These are phyloP conservation scores for Delphinella strobiligena DNA, from an alignment of 2,329 filamentous ascomycete species.

Conservation along the genomic window DNA sequence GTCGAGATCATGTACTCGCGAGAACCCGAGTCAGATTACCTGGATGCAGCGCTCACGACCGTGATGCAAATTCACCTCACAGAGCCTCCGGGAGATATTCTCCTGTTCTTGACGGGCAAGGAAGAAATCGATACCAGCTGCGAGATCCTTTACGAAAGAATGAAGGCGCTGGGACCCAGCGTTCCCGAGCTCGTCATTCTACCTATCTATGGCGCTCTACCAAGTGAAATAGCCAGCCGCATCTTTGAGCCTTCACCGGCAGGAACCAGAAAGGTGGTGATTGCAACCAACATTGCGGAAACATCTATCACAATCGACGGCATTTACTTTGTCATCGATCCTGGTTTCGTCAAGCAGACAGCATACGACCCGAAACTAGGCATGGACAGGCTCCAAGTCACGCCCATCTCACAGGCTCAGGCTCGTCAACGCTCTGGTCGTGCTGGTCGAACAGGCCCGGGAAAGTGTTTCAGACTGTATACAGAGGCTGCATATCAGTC, in stretches of 20 bases:
- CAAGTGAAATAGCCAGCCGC: conserved; percentile 81
- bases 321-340: conserved; percentile 94
- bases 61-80: conserved; percentile 97
- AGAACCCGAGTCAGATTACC: conserved; percentile 90
- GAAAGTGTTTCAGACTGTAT: conserved; percentile 91
- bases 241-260: conserved; percentile 90
- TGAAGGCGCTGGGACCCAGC: conserved; percentile 84
- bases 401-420: conserved; percentile 91
- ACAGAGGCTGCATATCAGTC: conserved; percentile 92
- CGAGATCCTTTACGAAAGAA: conserved; percentile 84
- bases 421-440: conserved; percentile 88
- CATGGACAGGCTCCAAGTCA: conserved; percentile 94
- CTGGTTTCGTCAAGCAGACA: conserved; percentile 95
- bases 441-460: conserved; percentile 86
- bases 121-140: conserved; percentile 95
- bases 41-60: conserved; percentile 86
- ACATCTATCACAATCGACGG: conserved; percentile 97
- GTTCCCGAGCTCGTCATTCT: conserved; percentile 88
- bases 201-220: conserved; percentile 90
- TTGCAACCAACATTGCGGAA: conserved; percentile 96
- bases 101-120: conserved; percentile 94
- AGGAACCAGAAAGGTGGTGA: conserved; percentile 83
- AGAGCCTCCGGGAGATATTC: conserved; percentile 82
- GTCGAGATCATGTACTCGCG: conserved; percentile 93
- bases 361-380: conserved; percentile 94